Conservation (phyloP, 2,329 filamentous ascomycete genomes). For the Botrytis paeoniae region DNA sequence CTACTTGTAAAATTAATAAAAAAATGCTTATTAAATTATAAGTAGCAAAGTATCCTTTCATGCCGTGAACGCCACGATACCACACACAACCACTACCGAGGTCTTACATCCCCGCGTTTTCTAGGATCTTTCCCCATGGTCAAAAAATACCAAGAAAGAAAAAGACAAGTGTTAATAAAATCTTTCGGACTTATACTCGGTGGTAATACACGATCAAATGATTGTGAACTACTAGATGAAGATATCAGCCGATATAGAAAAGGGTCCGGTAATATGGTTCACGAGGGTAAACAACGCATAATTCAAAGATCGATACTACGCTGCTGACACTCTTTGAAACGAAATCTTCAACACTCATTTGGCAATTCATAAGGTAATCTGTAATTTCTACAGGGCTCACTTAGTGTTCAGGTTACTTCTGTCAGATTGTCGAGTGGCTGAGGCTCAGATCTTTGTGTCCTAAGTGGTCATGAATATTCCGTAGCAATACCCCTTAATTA, state of each 20-base stretch:
- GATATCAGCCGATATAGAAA: constrained; percentile 15
- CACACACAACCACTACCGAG: not conserved
- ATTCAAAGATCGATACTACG: not conserved
- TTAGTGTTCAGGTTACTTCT: constrained; percentile 12
- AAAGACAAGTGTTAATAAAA: not conserved
- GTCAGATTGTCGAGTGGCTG: constrained; percentile 18
- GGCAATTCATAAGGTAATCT: not conserved
- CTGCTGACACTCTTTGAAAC: constrained; percentile 13
- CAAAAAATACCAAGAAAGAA: not conserved
- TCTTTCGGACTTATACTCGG: constrained; percentile 18
- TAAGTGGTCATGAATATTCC: constrained; percentile 5
- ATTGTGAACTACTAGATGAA: not conserved
- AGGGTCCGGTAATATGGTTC: constrained; percentile 15
- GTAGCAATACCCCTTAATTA: constrained; percentile 17
- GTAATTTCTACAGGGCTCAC: not conserved
- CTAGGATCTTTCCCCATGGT: not conserved
- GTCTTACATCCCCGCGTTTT: constrained; percentile 8
- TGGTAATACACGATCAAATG: constrained; percentile 21
- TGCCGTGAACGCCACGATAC: not conserved
- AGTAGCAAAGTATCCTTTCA: not conserved
- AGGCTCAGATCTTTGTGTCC: constrained; percentile 13
- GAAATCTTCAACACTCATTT: not conserved
- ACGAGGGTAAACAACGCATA: constrained; percentile 17
- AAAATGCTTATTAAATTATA: constrained; percentile 2
- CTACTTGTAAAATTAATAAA: not conserved